These are phyloP conservation scores for Betula pendula DNA, from an alignment of 306 rosid species.

Conservation along the genomic window DNA sequence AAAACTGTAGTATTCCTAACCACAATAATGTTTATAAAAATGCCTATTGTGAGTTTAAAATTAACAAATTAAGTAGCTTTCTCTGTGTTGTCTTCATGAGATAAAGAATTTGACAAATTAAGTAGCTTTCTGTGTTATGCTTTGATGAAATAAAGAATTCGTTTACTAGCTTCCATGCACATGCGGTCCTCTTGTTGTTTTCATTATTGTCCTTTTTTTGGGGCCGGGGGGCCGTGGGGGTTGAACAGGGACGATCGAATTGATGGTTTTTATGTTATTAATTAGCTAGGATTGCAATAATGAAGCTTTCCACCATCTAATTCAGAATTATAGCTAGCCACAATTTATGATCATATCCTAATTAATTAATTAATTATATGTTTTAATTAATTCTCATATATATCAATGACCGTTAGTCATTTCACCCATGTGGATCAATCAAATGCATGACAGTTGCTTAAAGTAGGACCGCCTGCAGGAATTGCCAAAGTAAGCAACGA, in stretches of 20 bases:
- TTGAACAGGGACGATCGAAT: too few relatives aligned
- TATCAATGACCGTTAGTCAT: constrained; percentile 17
- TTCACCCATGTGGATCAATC: constrained; percentile 14
- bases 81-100: too few relatives aligned
- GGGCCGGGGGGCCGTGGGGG: too few relatives aligned
- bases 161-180: background rate
- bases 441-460: constrained; percentile 45
- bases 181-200: background rate
- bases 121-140: background rate
- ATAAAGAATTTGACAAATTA: background rate
- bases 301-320: background rate
- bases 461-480: constrained; percentile 31
- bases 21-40: too few relatives aligned
- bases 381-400: background rate
- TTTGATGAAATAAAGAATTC: background rate
- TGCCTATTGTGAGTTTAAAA: background rate
- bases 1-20: too few relatives aligned
- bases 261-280: background rate
- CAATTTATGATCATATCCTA: background rate
- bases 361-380: too few relatives aligned
- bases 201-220: background rate
- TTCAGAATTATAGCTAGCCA: background rate
- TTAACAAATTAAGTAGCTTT: background rate
- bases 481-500: constrained; percentile 23
- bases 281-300: background rate